Conservation (phyloP, 2,329 filamentous ascomycete genomes). For the Ceratocystis papillata region DNA sequence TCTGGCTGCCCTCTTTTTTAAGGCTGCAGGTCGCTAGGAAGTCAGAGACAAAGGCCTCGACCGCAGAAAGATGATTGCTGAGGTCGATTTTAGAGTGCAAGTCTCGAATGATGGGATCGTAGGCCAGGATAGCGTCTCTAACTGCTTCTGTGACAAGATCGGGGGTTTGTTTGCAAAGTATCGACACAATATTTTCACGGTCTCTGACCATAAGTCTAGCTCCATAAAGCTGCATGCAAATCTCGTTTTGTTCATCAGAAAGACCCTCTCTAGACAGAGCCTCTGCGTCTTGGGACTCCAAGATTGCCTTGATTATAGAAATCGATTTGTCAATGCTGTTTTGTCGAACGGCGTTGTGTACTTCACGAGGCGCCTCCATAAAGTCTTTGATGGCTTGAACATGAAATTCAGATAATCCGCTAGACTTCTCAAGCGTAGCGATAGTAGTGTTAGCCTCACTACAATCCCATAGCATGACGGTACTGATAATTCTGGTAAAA, state of each 20-base stretch:
- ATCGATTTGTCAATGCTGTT: constrained; percentile 41
- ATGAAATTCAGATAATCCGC: constrained; percentile 44
- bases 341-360: constrained; percentile 50
- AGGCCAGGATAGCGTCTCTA: constrained; percentile 53
- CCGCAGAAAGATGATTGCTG: constrained; percentile 54
- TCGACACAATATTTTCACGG: constrained; percentile 56
- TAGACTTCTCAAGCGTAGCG: constrained; percentile 53
- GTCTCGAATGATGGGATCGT: constrained; percentile 62
- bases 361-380: constrained; percentile 40
- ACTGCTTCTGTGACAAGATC: constrained; percentile 62
- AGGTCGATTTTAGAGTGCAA: constrained; percentile 64
- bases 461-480: constrained; percentile 62
- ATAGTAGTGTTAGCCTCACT: constrained; percentile 56
- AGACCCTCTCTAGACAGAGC: constrained; percentile 27
- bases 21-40: constrained; percentile 41
- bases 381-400: constrained; percentile 51
- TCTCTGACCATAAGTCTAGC: constrained; percentile 62
- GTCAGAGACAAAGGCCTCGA: constrained; percentile 59
- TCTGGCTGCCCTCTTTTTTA: constrained; percentile 32
- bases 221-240: constrained; percentile 40
- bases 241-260: constrained; percentile 20
- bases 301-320: constrained; percentile 58
- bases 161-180: constrained; percentile 56
- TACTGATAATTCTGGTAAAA: constrained; percentile 53
- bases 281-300: constrained; percentile 42